These are phyloP conservation scores for Astathelohania contejeani DNA, from an alignment of 371 early-diverging fungal genomes.

Conservation along the genomic window DNA sequence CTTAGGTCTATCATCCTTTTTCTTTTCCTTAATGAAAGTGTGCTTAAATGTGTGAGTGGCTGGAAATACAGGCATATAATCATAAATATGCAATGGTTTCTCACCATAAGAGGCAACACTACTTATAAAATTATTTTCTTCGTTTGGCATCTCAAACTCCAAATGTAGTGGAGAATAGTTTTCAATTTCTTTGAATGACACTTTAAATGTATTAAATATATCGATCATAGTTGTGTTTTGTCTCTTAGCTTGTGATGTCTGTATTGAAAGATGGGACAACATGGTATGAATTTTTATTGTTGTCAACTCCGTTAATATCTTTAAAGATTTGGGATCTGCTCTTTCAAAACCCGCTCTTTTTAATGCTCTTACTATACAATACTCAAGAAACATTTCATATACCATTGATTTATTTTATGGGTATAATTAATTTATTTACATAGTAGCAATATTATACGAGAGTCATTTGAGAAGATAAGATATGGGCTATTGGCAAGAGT, in stretches of 20 bases:
- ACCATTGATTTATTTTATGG: too few species aligned
- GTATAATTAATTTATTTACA: too few species aligned
- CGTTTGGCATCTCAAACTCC: background rate
- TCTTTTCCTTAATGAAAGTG: constrained; percentile 32
- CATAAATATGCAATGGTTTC: constrained; percentile 48
- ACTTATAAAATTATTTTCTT: constrained; percentile 18
- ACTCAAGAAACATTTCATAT: background rate
- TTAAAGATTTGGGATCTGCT: constrained; percentile 10
- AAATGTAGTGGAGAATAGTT: background rate
- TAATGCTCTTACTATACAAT: constrained; percentile 1
- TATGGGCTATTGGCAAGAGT: too few species aligned
- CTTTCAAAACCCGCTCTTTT: constrained; percentile 16
- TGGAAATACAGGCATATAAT: constrained; percentile 51
- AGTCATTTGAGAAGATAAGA: too few species aligned
- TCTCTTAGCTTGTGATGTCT: constrained; percentile 6
- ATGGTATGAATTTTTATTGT: constrained; percentile 8
- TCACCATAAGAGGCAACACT: constrained; percentile 37
- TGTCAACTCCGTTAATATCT: constrained; percentile 8
- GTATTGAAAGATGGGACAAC: constrained; percentile 2
- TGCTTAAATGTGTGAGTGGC: constrained; percentile 49
- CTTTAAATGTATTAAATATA: background rate
- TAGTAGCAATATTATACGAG: too few species aligned
- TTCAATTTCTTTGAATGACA: background rate
- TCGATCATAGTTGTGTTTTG: background rate
- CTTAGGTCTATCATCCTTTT: constrained; percentile 24